Evolutionary conservation across 805 yeast genomes (phyloP).

Genomic region (Wickerhamiella australiensis): DNA sequence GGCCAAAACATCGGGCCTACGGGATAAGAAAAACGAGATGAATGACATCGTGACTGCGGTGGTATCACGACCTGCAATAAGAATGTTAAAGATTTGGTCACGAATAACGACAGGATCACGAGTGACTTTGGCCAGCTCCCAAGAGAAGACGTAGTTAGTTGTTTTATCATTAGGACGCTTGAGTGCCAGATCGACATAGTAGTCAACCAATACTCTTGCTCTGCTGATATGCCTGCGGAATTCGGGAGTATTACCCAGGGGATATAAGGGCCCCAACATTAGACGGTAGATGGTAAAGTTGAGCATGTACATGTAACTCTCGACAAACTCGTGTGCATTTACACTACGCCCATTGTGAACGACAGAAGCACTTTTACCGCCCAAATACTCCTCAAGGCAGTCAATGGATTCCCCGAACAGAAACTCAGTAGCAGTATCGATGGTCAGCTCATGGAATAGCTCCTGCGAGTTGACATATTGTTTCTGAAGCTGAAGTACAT

Average conservation of each 20-base stretch:
- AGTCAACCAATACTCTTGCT: slow-evolving; percentile 31
- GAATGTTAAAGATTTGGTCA: slow-evolving; percentile 35
- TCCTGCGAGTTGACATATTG: slow-evolving; percentile 23
- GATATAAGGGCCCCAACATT: slow-evolving; percentile 19
- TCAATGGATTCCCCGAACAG: slow-evolving; percentile 27
- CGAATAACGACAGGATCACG: slow-evolving; percentile 34
- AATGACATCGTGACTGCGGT: slow-evolving; percentile 37
- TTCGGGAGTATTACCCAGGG: slow-evolving; percentile 17
- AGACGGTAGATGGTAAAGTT: slow-evolving; percentile 16
- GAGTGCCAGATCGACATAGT: slow-evolving; percentile 33
- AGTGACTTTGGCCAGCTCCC: slow-evolving; percentile 35
- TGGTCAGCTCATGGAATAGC: slow-evolving; percentile 25
- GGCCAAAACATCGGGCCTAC: slow-evolving; percentile 30
- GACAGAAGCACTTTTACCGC: slow-evolving; percentile 7
- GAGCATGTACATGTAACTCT: slow-evolving; percentile 21
- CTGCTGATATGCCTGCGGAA: slow-evolving; percentile 27
- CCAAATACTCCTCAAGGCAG: slow-evolving; percentile 15
- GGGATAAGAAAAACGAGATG: slow-evolving; percentile 32
- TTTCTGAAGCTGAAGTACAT: neutral
- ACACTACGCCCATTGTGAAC: slow-evolving; percentile 15
- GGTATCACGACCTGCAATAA: slow-evolving; percentile 39
- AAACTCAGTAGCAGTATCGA: slow-evolving; percentile 30
- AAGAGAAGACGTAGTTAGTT: slow-evolving; percentile 30
- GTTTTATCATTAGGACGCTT: slow-evolving; percentile 10
- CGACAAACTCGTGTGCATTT: slow-evolving; percentile 18